Base-by-base conservation (phyloP, 192 early-diverging fungal genomes). In the Allomyces macrogynus region DNA sequence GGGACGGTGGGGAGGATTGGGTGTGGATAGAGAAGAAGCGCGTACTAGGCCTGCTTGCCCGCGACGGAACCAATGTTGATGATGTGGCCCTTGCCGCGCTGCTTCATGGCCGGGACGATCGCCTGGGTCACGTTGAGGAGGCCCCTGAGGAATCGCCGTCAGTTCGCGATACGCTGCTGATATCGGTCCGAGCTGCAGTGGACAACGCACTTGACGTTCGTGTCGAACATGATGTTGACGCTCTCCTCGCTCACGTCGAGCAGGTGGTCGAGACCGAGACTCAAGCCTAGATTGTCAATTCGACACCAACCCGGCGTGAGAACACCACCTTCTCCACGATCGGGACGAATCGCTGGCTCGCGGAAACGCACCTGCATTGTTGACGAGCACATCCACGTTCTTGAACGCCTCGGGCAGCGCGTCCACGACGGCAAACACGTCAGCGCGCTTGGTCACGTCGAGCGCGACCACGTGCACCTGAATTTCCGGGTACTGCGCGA, bases 61-160 rank as follows among this genome's bases (percentile, higher is more conserved):
- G 89, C 81, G 44, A 91, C 85, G 24, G 84, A 87, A 1, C 82
- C 81, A 65, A 96, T 80, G 74, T 92, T 93, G 67, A 96, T 88
- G 64, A 96, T 79, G 64, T 90, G 85, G 4, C 91, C 93, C 1
- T 64, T 43, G 40, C 78, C 72, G 7, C 86, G 69, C 44, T 68
- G 65, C 65, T 83, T 85, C 91, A 96, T 93, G 7, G 78, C 73
- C 9, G 83, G 85, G 14, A 96, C 67, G 5, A 92, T 78, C 1
- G 87, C 88, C 60, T 89, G 84, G 8, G 86, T 88, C 1, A 84
- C 80, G 65, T 83, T 85, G n/a, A 96, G 63, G 1, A 93, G 74
- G 0, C 91, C 91, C 72, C 92, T 93, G 26, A 4, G 26, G 4
- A 4, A 27, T 27, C 26, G 4, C 26, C 2, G 26, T 27, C 26